Conservation (phyloP, 768 basidiomycete genomes). For the Lactarius pseudohatsudake region DNA sequence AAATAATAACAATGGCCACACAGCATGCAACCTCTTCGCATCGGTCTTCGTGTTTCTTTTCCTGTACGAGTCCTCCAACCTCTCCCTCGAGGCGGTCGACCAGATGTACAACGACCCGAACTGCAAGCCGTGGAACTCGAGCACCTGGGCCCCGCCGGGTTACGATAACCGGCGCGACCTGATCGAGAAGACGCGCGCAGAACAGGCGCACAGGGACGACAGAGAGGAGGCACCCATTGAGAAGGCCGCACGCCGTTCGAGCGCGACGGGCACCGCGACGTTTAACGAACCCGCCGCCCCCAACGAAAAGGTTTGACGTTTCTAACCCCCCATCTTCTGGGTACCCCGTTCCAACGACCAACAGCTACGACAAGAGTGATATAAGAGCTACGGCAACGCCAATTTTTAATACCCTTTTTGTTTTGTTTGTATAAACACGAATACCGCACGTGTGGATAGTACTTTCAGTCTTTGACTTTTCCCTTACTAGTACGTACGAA, state of each 20-base stretch:
- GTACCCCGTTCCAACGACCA: background rate
- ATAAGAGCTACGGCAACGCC: background rate
- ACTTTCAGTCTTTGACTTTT: too few species aligned
- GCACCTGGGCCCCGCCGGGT: conserved; percentile 59
- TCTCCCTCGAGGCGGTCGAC: conserved; percentile 67
- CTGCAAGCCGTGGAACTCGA: conserved; percentile 67
- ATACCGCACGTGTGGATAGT: too few species aligned
- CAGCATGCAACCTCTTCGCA: conserved; percentile 55
- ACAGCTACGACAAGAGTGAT: background rate
- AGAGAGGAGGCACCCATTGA: background rate
- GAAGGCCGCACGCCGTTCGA: background rate
- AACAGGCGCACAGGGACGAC: conserved; percentile 38
- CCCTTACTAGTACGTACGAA: too few species aligned
- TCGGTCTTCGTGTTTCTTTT: conserved; percentile 66
- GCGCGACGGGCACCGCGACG: conserved; percentile 4
- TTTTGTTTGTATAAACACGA: too few species aligned
- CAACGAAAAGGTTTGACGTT: background rate
- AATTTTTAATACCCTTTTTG: background rate
- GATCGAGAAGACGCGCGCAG: conserved; percentile 43
- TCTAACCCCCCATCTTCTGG: background rate
- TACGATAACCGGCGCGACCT: conserved; percentile 49
- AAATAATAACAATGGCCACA: conserved; percentile 18
- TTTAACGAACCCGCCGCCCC: background rate
- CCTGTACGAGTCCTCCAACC: conserved; percentile 70
- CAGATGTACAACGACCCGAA: conserved; percentile 63